A percentile compares a stretch with the other conserved stretches of the same genome.
Conservation (phyloP, 352 stramenopile genomes). For the Phytophthora tubulina region DNA sequence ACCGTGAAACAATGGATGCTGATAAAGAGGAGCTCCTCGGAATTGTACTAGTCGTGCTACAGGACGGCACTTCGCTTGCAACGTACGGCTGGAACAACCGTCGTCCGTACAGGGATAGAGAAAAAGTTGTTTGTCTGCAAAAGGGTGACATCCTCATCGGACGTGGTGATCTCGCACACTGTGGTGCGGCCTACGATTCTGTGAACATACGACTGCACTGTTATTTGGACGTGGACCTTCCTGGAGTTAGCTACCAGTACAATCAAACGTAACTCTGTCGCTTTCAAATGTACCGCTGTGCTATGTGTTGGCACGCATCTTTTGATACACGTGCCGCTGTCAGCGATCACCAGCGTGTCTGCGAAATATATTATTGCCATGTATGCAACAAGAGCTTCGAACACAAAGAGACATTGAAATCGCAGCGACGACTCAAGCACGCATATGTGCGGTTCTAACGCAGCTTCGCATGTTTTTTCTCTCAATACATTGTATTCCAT, state of each 20-base stretch:
- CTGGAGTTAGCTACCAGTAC: neutral
- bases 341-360: neutral
- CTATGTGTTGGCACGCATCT: neutral
- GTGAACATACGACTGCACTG: neutral
- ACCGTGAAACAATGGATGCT: neutral
- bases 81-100: neutral
- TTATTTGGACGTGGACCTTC: neutral
- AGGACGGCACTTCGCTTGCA: neutral
- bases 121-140: neutral
- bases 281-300: neutral
- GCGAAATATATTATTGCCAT: neutral
- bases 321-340: neutral
- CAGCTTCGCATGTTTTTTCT: neutral
- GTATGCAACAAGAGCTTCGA: neutral
- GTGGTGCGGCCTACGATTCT: neutral
- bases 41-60: neutral
- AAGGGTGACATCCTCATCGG: neutral
- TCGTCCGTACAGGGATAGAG: neutral
- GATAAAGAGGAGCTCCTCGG: neutral
- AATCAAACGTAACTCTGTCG: neutral
- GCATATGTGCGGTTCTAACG: neutral
- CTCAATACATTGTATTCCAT: neutral
- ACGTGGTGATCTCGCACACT: neutral
- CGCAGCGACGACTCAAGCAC: neutral
- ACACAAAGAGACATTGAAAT: neutral